Base-by-base conservation (phyloP, 2,329 filamentous ascomycete species). In the Monilinia fructigena region DNA sequence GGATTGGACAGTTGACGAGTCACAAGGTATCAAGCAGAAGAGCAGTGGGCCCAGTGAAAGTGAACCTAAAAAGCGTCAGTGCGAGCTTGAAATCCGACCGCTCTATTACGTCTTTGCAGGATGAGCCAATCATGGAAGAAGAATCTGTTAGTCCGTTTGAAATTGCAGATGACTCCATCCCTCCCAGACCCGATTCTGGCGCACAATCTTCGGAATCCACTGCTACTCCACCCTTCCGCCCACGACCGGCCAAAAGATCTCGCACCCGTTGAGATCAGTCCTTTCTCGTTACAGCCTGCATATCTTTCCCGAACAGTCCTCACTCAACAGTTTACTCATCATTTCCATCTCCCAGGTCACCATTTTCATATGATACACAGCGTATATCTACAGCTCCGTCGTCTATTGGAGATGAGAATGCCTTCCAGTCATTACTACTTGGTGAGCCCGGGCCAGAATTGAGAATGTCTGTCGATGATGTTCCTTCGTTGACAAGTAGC, bases 311-410 rank as follows among this genome's bases (percentile, higher is more conserved):
- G 75, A 85, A 69, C 87, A 89, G 76, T 88, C 89, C 11, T 86
- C 88, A 63, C 85, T 90, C 52, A 84, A 86, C 68, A 83, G 85
- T 69, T 80, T 86, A 74, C 84, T 76, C 75, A 14, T 73, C 74
- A 5, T 73, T 76, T 78, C 83, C 89, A 1, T 92, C 90, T 6
- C 90, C 90, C 0, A 85, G 89, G 63, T 85, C 89, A 68, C 81
- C 87, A 67, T 80, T 90, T 77, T 88, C 86, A 4, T 87, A 91
- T 65, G 90, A 93, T 69, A 85, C 85, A 1, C 88, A 90, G 63
- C 85, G 89, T 26, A 85, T 92, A 38, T 91, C 89, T 7, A 93
- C 90, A 1, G 88, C 90, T 2, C 86, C 89, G 7, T 93, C 90
- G 1, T 93, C 90, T 0, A 81, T 89, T 54, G 85, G 86, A 0